Percentiles rank a stretch among this genome's conserved stretches.
Evolutionary conservation across 208 protist genomes (phyloP).

Genomic region (Leishmania aethiopica): DNA sequence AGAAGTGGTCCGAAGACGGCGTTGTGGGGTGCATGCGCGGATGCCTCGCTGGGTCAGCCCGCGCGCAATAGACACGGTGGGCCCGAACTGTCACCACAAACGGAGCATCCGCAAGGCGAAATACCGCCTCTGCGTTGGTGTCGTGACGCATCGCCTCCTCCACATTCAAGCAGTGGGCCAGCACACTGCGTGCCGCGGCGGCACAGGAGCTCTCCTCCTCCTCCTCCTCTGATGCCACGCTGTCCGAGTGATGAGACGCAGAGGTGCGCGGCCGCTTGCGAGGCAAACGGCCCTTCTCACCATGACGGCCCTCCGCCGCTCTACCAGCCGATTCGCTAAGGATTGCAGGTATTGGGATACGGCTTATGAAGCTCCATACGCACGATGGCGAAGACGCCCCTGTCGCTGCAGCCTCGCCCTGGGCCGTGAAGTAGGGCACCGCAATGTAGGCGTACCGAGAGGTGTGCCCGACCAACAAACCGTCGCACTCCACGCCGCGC

Average conservation of each 20-base stretch:
- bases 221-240: not conserved
- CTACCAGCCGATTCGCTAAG: not conserved
- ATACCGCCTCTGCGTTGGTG: constrained; percentile 7
- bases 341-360: constrained; percentile 36
- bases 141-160: constrained; percentile 47
- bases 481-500: constrained; percentile 71
- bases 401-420: not conserved
- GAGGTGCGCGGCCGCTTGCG: constrained; percentile 1
- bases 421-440: constrained; percentile 41
- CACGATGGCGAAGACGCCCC: not conserved
- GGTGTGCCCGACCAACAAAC: constrained; percentile 52
- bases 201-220: not conserved
- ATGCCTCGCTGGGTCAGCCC: constrained; percentile 9
- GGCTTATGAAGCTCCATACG: constrained; percentile 37
- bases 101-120: constrained; percentile 11
- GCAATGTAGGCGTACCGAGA: constrained; percentile 76
- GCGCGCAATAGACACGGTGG: constrained; percentile 63
- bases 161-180: constrained; percentile 28
- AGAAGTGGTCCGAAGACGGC: not conserved
- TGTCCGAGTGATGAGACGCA: constrained; percentile 3
- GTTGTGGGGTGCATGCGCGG: not conserved
- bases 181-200: constrained; percentile 1
- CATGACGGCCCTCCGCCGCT: not conserved
- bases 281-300: too few species aligned
- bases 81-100: constrained; percentile 51